Evolutionary conservation across 768 basidiomycete species (phyloP), one percentile per base, ranked within the genome.

Genomic region (Filobasidium floriforme): DNA sequence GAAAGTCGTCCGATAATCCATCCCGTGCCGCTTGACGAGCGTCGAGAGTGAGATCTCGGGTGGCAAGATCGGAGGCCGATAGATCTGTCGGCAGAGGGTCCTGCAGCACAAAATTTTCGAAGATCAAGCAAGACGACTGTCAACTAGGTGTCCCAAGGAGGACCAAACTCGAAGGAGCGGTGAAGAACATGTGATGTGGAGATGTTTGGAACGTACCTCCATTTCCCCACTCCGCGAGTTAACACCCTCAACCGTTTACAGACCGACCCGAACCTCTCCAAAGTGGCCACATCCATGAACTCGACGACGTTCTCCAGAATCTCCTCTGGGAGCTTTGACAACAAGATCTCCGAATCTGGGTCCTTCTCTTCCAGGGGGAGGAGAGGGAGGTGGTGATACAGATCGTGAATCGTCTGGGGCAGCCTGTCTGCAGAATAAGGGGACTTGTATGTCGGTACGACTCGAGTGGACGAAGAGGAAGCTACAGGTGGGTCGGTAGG

Each of bases 251-350:
- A 87, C 73, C 87, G 90, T 64, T 87, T 85, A 74, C 84, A 85
- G 1, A 89, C 85, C 22, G 79, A 72, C 0, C 85, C 92, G 72
- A 96, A 92, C 10, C 88, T 83, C 76, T 92, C 92, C 41, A 94
- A 80, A 26, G 85, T 77, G 1, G 84, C 82, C 1, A 84, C 81
- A 71, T 90, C 87, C 46, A 94, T 80, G 67, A 82, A 81, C 37
- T 82, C 79, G n/a, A 93, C 78, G 62, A 92, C 83, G 46, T 82
- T 75, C 40, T 90, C 79, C 37, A 94, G 72, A 12, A 94, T 72
- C 76, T 96, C 92, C 41, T 88, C 85, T 7, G 92, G 92, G 10
- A 94, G 77, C 1, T 75, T 72, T 55, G 82, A 82, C 19, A 96
- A 72, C 14, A 83, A 82, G 0, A 84, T 79, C 32, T 37, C 32